Percentiles rank a stretch among this genome's conserved stretches.
phyloP scores from a whole-genome alignment of 352 stramenopile species.

The Phytopythium sindhum region DNA sequence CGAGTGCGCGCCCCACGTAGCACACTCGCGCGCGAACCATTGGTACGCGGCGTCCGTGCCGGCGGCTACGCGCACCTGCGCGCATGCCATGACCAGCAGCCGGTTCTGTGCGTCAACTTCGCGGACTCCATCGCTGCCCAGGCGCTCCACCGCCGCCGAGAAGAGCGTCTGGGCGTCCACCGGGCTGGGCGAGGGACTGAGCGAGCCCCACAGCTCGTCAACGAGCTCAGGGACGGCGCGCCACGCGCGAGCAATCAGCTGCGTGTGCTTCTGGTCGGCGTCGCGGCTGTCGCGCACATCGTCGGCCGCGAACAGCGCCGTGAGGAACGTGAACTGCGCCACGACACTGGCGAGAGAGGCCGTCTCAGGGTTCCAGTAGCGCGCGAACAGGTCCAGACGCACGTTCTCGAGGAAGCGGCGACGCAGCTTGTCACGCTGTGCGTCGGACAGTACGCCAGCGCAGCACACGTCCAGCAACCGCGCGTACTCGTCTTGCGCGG shows the following conservation, averaged over 20 bases:
- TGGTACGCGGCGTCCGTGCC: constrained; percentile 1
- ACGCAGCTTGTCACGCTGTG: background rate
- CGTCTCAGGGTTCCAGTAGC: constrained; percentile 6
- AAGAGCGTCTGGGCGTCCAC: background rate
- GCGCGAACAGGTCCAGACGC: constrained; percentile 5
- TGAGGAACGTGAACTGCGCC: constrained; percentile 6
- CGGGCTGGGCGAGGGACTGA: background rate
- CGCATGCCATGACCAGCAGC: constrained; percentile 3
- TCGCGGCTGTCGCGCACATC: constrained; percentile 2
- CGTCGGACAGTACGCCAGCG: background rate
- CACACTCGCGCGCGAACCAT: constrained; percentile 4
- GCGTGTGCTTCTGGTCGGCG: background rate
- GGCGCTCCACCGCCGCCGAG: background rate
- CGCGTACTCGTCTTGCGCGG: constrained; percentile 3
- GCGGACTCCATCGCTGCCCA: background rate
- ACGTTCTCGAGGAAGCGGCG: constrained; percentile 4
- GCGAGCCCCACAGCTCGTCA: background rate
- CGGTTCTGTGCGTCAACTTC: constrained; percentile 1
- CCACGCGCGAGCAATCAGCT: background rate
- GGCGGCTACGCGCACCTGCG: constrained; percentile 1
- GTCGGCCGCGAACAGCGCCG: constrained; percentile 5
- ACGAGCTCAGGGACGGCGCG: constrained; percentile 1
- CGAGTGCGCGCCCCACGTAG: constrained; percentile 3
- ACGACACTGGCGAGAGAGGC: background rate
- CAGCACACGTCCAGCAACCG: background rate